Percentiles rank a stretch among this genome's conserved stretches.
Evolutionary conservation across 495 filamentous ascomycete genomes (phyloP).

Genomic region (Letharia columbiana): DNA sequence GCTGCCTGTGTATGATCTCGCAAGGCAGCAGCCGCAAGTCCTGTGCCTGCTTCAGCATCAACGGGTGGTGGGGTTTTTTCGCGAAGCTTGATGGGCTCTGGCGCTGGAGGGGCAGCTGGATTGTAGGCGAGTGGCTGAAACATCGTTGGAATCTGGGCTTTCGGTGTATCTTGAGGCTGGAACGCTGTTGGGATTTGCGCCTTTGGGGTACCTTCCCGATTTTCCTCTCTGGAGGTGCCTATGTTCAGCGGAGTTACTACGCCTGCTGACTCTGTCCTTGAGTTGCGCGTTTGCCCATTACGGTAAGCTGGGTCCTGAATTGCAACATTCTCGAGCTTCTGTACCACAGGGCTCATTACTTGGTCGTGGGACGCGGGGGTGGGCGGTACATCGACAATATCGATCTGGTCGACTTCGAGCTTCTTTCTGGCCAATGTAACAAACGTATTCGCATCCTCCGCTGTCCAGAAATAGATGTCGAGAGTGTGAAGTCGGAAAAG

Average conservation of each 20-base stretch:
- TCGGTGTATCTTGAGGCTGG: conserved; percentile 41
- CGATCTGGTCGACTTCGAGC: conserved; percentile 51
- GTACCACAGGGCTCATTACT: conserved; percentile 69
- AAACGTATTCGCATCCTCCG: conserved; percentile 65
- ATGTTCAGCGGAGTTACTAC: conserved; percentile 12
- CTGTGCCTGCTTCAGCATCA: conserved; percentile 62
- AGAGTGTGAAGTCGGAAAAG: conserved; percentile 71
- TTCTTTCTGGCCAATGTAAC: conserved; percentile 55
- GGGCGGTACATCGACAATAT: conserved; percentile 45
- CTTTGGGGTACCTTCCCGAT: conserved; percentile 22
- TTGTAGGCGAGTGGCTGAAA: conserved; percentile 79
- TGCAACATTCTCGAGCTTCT: conserved; percentile 73
- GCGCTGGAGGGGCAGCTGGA: conserved; percentile 76
- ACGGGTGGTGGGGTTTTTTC: conserved; percentile 84
- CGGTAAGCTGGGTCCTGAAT: conserved; percentile 56
- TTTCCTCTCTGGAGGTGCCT: conserved; percentile 26
- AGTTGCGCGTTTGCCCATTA: conserved; percentile 45
- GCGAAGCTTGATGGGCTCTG: conserved; percentile 71
- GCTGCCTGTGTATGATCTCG: conserved; percentile 47
- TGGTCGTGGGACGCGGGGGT: conserved; percentile 39
- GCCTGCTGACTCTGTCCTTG: conserved; percentile 31
- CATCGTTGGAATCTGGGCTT: conserved; percentile 34
- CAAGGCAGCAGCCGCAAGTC: conserved; percentile 58
- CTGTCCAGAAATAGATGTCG: conserved; percentile 85
- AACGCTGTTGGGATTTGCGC: conserved; percentile 39